phyloP scores from a whole-genome alignment of 345 rosid genomes.

The Atalantia buxifolia region DNA sequence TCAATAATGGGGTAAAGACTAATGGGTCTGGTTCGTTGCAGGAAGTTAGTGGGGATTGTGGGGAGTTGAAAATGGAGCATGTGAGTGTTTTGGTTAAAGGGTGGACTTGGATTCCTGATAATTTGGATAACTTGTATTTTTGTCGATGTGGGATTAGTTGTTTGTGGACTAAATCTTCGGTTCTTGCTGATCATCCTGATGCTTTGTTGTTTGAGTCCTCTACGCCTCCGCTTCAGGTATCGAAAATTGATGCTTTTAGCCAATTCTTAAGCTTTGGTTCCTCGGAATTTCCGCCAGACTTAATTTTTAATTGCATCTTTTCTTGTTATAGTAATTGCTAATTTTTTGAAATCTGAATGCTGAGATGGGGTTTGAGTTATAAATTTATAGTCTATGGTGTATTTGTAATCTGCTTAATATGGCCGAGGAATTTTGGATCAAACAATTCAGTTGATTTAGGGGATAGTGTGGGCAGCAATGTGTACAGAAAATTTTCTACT shows the following conservation, averaged over 20 bases:
- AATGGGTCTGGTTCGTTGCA: conserved; percentile 60
- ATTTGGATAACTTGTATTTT: conserved; percentile 80
- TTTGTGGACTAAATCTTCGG: conserved; percentile 92
- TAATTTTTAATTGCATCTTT: not conserved
- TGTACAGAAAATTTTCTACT: not conserved
- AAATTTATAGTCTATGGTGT: not conserved
- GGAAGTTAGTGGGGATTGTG: conserved; percentile 31
- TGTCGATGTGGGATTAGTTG: conserved; percentile 89
- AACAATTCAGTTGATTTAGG: not conserved
- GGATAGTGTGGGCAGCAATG: not conserved
- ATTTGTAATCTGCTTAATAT: not conserved
- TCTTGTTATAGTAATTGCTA: not conserved
- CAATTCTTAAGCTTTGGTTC: not conserved
- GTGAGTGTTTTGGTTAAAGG: conserved; percentile 81
- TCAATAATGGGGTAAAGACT: conserved; percentile 21
- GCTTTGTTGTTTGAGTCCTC: conserved; percentile 79
- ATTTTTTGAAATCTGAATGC: not conserved
- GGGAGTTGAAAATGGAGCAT: conserved; percentile 51
- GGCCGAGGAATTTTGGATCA: not conserved
- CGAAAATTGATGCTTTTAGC: not conserved
- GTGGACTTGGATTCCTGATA: conserved; percentile 98
- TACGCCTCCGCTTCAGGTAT: conserved; percentile 74
- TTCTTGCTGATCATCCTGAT: conserved; percentile 85
- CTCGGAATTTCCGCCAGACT: not conserved
- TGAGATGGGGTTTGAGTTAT: not conserved